Evolutionary conservation across 2,329 filamentous ascomycete genomes (phyloP).

Genomic region (Aschersonia sp.): DNA sequence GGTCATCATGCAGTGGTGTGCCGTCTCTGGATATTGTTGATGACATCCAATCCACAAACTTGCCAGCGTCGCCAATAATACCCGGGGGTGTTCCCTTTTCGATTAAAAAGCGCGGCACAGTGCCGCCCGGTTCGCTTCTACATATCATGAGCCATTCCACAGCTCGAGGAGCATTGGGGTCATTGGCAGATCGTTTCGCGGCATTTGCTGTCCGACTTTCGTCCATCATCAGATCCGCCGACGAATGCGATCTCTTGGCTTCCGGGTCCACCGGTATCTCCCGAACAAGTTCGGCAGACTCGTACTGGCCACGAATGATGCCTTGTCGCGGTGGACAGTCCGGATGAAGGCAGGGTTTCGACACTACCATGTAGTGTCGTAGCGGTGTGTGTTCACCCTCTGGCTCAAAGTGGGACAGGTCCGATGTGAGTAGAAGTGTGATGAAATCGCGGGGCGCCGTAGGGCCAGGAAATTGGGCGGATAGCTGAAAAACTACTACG

Average conservation of each 20-base stretch:
- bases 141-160: constrained; percentile 92
- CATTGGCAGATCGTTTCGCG: constrained; percentile 11
- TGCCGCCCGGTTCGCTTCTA: constrained; percentile 75
- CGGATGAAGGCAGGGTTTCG: constrained; percentile 67
- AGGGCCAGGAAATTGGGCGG: constrained; percentile 80
- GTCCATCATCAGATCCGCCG: constrained; percentile 14
- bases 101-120: constrained; percentile 81
- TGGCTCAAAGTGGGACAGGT: constrained; percentile 26
- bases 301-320: constrained; percentile 74
- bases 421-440: constrained; percentile 59
- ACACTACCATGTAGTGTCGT: constrained; percentile 76
- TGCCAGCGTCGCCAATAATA: constrained; percentile 64
- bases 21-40: constrained; percentile 18
- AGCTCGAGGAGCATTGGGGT: constrained; percentile 17
- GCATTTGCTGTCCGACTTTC: constrained; percentile 11
- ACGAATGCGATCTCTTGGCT: constrained; percentile 20
- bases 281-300: constrained; percentile 81
- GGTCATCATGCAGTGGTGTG: not conserved
- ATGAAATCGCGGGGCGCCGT: constrained; percentile 83
- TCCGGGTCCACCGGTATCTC: constrained; percentile 51
- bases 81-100: constrained; percentile 73
- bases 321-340: constrained; percentile 55
- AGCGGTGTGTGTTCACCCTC: constrained; percentile 8
- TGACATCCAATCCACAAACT: constrained; percentile 64
- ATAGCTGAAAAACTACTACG: constrained; percentile 60